These are phyloP conservation scores for Hordeum pubiflorum DNA, from an alignment of 202 grass and related monocot species.

Conservation along the genomic window DNA sequence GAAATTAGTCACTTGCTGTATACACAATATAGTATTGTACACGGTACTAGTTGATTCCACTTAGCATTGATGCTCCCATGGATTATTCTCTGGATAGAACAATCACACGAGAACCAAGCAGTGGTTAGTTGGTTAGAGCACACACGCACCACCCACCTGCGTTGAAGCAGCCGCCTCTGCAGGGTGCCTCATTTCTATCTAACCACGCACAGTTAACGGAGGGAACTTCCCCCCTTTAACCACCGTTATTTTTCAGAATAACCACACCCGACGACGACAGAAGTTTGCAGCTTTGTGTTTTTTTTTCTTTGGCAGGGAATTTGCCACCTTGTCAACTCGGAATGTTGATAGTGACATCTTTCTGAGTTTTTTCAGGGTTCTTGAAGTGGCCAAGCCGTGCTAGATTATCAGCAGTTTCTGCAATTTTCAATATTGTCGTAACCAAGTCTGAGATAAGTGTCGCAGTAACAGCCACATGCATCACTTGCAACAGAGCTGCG, in stretches of 20 bases:
- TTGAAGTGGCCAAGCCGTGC: conserved; percentile 52
- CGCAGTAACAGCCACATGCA: conserved; percentile 53
- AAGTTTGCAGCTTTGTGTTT: background rate
- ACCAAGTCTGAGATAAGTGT: conserved; percentile 60
- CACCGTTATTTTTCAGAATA: background rate
- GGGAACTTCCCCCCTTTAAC: background rate
- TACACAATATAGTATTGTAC: conserved; percentile 4
- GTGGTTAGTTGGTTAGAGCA: background rate
- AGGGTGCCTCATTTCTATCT: background rate
- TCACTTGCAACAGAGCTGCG: conserved; percentile 24
- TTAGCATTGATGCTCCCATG: conserved; percentile 9
- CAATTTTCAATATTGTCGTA: conserved; percentile 34
- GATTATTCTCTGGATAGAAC: conserved; percentile 1
- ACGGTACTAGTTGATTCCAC: background rate
- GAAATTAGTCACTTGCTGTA: conserved; percentile 38
- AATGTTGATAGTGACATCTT: conserved; percentile 38
- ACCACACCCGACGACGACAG: background rate
- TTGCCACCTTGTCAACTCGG: conserved; percentile 10
- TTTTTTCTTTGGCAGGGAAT: background rate
- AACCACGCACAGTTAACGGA: background rate
- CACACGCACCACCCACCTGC: background rate
- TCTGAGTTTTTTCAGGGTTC: conserved; percentile 27
- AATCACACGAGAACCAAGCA: background rate
- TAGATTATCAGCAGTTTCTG: conserved; percentile 43
- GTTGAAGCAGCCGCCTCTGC: background rate